Conservation (phyloP, 257 asterid genomes). For the Lavandula angustifolia region DNA sequence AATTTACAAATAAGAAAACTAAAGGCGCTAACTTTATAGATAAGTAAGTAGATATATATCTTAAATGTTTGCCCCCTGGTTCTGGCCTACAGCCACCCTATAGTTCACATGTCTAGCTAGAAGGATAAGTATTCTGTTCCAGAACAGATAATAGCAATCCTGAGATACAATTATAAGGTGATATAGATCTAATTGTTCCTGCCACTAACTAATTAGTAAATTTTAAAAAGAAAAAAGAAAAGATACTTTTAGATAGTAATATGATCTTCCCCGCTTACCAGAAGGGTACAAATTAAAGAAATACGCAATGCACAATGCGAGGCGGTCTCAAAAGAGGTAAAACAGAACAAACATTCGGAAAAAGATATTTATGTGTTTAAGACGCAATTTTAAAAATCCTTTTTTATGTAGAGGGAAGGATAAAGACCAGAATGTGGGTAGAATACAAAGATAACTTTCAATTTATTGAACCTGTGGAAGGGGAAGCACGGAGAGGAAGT, state of each 20-base stretch:
- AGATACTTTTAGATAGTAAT: too few species aligned
- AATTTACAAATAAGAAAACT: neutral
- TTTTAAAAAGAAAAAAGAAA: too few species aligned
- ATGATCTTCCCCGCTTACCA: too few species aligned
- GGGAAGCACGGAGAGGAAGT: constrained; percentile 90
- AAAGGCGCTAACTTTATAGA: neutral
- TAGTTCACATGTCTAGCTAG: neutral
- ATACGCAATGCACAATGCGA: neutral
- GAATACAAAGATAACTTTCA: constrained; percentile 6
- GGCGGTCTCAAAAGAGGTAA: neutral
- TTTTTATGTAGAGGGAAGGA: neutral
- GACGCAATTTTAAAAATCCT: neutral
- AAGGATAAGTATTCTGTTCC: neutral
- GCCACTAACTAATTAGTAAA: too few species aligned
- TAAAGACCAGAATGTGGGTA: neutral
- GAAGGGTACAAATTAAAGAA: neutral
- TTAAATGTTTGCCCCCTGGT: neutral
- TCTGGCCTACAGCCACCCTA: neutral
- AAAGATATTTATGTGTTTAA: neutral
- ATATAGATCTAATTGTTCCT: too few species aligned
- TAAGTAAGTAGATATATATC: neutral
- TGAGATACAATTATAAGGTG: too few species aligned
- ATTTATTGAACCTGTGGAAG: constrained; percentile 80
- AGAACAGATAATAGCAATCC: constrained; percentile 1
- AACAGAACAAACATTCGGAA: neutral